Conservation (phyloP, 164 flowering plant species). For the Umbellularia californica region DNA sequence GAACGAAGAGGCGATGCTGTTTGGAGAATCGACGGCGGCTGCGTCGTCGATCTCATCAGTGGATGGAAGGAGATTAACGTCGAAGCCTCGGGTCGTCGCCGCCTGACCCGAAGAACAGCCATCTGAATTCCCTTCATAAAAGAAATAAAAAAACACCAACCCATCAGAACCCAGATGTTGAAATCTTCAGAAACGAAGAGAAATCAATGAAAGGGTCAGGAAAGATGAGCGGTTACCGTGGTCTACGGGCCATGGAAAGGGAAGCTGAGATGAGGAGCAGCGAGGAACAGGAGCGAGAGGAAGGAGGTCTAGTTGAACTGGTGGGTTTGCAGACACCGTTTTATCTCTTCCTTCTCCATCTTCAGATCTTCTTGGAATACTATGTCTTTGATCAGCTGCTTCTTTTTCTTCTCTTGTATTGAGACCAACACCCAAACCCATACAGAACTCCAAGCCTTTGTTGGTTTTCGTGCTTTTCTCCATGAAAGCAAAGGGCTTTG, state of each 20-base stretch:
- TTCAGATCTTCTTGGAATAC: background rate
- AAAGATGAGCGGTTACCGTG: constrained; percentile 25
- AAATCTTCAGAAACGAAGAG: background rate
- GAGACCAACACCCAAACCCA: constrained; percentile 22
- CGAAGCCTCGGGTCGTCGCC: constrained; percentile 30
- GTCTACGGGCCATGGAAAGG: constrained; percentile 34
- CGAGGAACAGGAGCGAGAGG: constrained; percentile 43
- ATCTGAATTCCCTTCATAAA: constrained; percentile 23
- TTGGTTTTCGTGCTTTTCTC: constrained; percentile 25
- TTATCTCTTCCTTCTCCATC: background rate
- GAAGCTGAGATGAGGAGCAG: constrained; percentile 12
- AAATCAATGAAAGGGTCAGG: background rate
- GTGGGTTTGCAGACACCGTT: constrained; percentile 28
- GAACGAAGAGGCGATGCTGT: constrained; percentile 55
- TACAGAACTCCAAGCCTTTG: constrained; percentile 38
- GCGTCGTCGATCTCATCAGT: constrained; percentile 40
- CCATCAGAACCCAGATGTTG: background rate
- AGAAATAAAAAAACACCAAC: background rate
- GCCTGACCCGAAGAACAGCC: constrained; percentile 27
- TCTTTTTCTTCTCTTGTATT: constrained; percentile 1
- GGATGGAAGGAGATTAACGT: constrained; percentile 41
- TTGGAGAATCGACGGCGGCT: constrained; percentile 53
- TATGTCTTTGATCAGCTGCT: constrained; percentile 6
- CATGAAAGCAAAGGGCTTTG: constrained; percentile 33
- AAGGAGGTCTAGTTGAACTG: constrained; percentile 54